These are phyloP conservation scores for Amanita molliuscula DNA, from an alignment of 768 basidiomycete genomes.

Conservation along the genomic window DNA sequence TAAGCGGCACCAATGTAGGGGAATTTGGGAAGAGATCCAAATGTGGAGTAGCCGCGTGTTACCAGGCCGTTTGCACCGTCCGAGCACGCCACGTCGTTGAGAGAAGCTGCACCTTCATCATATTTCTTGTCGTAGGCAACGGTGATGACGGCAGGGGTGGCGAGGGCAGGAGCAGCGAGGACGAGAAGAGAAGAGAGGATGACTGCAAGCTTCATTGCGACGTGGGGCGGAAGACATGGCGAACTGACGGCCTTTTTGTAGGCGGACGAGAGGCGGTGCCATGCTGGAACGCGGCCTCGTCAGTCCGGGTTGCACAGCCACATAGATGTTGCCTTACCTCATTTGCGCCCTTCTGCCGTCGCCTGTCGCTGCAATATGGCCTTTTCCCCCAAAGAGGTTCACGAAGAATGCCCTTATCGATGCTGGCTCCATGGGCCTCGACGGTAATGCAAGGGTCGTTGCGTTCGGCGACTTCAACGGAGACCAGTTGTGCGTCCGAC, in stretches of 20 bases:
- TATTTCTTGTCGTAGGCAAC: slow-evolving; percentile 30
- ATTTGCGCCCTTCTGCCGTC: slow-evolving; percentile 1
- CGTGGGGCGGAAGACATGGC: not conserved
- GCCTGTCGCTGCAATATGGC: slow-evolving; percentile 45
- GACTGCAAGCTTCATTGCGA: slow-evolving; percentile 16
- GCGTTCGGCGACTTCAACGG: slow-evolving; percentile 96
- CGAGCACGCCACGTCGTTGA: slow-evolving; percentile 35
- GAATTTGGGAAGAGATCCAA: slow-evolving; percentile 31
- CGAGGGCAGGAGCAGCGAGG: slow-evolving; percentile 14
- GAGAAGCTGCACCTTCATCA: slow-evolving; percentile 23
- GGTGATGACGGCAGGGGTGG: slow-evolving; percentile 8
- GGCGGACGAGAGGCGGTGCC: not conserved
- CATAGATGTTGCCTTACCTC: not conserved
- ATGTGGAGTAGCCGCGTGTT: slow-evolving; percentile 26
- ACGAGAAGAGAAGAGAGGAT: slow-evolving; percentile 15
- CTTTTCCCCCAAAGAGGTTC: slow-evolving; percentile 82
- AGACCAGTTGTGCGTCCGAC: slow-evolving; percentile 77
- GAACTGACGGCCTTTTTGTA: not conserved
- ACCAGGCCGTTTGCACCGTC: slow-evolving; percentile 34
- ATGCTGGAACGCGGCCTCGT: not conserved
- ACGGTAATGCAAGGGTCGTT: slow-evolving; percentile 60
- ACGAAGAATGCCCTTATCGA: slow-evolving; percentile 69
- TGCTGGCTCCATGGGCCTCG: slow-evolving; percentile 73
- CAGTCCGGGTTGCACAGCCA: not conserved
- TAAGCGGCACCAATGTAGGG: slow-evolving; percentile 34